Base-by-base conservation (phyloP, 306 rosid genomes). In the Comarum palustre region DNA sequence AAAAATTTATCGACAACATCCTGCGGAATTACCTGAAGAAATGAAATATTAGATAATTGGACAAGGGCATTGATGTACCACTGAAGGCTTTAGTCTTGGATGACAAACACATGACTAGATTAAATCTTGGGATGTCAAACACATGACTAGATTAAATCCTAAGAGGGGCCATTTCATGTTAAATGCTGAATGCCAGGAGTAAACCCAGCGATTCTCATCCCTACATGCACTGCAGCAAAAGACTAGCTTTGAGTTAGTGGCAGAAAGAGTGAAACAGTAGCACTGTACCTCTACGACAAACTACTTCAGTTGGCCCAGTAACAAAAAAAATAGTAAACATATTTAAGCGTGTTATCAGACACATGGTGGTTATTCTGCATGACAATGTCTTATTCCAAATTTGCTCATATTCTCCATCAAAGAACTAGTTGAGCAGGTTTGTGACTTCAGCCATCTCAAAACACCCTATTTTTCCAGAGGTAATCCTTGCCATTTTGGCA, bases 21-120 rank as follows among this genome's bases (percentile, higher is more conserved):
- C 19, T 68, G 68, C 41, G 92, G 96, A 62, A 94, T 74, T 67
- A 94, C 90, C 97, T 89, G 80, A 73, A 42, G 76, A 57, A 72
- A 43, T 47, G 46, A 74, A 75, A 76, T 8, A 71, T 77, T 36
- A 71, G 61, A 69, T 43, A 50, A 74, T 75, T 66, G 74, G 59
- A 72, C 66, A 72, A 42, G 41, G 29, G 31, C 45, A 31, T 29
- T 27, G 54, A 74, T 34, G 31, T 20, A 47, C 12, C 29, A 66
- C 16, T 59, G n/a, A 4, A 38, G n/a, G 4, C 1, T 16, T 6
- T 34, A 32, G 41, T 31, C 10, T 36, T 52, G 64, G 22, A 13
- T 36, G 63, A 36, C 31, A 68, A 47, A 13, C 47, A 69, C 20
- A 14, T 36, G 54, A 13, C 41, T 8, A 38, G 16, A 16, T 27